phyloP scores from a whole-genome alignment of 192 early-diverging fungal species.

The Backusella luteola region DNA sequence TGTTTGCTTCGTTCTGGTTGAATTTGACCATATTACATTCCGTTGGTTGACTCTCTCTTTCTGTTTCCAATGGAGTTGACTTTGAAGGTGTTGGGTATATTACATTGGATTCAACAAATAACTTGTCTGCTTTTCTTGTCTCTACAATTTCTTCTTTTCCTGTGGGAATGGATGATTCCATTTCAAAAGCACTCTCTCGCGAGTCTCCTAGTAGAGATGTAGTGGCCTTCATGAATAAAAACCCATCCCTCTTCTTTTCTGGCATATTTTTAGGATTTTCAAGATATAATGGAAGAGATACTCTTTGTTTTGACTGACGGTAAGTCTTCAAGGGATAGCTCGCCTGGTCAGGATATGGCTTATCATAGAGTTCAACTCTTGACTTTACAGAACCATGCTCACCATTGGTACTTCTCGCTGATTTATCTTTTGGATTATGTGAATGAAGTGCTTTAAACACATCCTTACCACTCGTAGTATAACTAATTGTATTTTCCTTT shows the following conservation, averaged over 20 bases:
- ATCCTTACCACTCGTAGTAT: background rate
- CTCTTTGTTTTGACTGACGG: background rate
- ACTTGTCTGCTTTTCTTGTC: background rate
- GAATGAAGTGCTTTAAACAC: background rate
- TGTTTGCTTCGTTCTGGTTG: background rate
- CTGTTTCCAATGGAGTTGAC: constrained; percentile 14
- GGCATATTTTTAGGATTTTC: background rate
- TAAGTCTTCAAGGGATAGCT: background rate
- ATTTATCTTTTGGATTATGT: background rate
- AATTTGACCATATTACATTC: background rate
- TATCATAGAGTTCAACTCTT: background rate
- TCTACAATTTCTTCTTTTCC: background rate
- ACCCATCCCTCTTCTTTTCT: background rate
- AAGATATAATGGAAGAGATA: background rate
- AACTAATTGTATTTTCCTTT: background rate
- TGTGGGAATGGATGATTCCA: background rate
- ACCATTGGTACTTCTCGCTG: background rate
- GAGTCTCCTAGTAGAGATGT: background rate
- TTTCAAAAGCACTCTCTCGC: background rate
- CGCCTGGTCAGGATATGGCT: background rate
- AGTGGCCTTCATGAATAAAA: background rate
- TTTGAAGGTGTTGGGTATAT: constrained; percentile 16
- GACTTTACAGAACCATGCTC: background rate
- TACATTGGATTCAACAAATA: background rate
- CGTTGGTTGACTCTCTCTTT: background rate